phyloP scores from a whole-genome alignment of 176 grass and related monocot genomes.

The Musa acuminata region DNA sequence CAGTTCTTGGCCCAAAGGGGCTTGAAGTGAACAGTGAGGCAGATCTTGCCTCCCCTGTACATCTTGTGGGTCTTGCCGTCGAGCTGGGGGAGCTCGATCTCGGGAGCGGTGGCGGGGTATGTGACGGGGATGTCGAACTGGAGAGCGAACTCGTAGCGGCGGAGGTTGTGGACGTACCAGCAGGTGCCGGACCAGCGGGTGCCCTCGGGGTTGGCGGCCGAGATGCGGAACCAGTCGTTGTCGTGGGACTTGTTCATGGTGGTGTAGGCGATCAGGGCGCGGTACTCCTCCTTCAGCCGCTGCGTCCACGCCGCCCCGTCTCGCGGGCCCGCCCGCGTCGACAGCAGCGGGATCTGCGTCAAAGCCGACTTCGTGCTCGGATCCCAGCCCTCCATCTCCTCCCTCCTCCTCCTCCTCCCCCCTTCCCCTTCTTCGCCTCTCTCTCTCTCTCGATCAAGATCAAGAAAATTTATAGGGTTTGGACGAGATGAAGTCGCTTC shows the following conservation, averaged over 20 bases:
- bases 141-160: slow-evolving; percentile 83
- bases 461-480: background rate
- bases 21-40: slow-evolving; percentile 95
- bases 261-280: slow-evolving; percentile 78
- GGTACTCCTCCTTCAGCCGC: slow-evolving; percentile 98
- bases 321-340: slow-evolving; percentile 67
- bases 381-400: slow-evolving; percentile 91
- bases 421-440: too few species aligned
- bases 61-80: slow-evolving; percentile 99
- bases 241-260: slow-evolving; percentile 87
- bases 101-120: slow-evolving; percentile 82
- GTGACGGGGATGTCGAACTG: slow-evolving; percentile 93
- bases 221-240: slow-evolving; percentile 97
- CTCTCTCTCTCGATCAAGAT: too few species aligned
- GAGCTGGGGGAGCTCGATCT: slow-evolving; percentile 92
- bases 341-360: slow-evolving; percentile 80
- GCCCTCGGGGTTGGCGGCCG: slow-evolving; percentile 79
- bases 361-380: slow-evolving; percentile 70
- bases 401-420: background rate
- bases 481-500: too few species aligned
- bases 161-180: slow-evolving; percentile 99
- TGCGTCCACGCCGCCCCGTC: slow-evolving; percentile 84
- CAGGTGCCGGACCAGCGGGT: slow-evolving; percentile 82
- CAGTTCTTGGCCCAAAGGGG: slow-evolving; percentile 96
- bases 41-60: slow-evolving; percentile 95